A percentile compares a stretch with the other conserved stretches of the same genome.
phyloP scores from a whole-genome alignment of 345 rosid species.

The Lagerstroemia speciosa region DNA sequence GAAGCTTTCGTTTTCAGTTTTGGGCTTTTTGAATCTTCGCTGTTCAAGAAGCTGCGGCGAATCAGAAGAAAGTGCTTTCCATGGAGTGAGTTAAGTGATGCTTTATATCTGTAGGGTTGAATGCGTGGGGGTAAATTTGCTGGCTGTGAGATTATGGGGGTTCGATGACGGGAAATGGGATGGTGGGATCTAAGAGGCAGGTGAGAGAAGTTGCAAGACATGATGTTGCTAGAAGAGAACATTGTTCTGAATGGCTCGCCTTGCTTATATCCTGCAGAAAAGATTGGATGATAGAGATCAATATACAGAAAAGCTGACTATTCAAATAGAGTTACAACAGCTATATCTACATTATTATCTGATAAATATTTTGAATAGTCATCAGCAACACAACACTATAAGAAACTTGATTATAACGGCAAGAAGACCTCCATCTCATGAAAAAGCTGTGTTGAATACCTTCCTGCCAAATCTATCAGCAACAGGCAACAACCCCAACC shows the following conservation, averaged over 20 bases:
- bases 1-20: neutral
- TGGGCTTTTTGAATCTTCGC: neutral
- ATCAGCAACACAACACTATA: neutral
- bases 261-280: neutral
- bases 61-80: neutral
- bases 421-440: neutral
- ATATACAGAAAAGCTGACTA: neutral
- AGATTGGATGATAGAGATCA: neutral
- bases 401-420: neutral
- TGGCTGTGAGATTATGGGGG: neutral
- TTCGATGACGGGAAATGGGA: neutral
- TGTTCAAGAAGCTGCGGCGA: neutral
- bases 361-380: neutral
- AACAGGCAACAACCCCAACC: neutral
- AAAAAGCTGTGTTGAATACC: neutral
- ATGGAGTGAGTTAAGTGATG: neutral
- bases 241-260: neutral
- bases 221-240: conserved; percentile 4
- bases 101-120: neutral
- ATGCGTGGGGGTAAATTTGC: neutral
- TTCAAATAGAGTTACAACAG: neutral
- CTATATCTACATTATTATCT: neutral
- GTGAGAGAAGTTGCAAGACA: conserved; percentile 5
- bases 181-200: neutral
- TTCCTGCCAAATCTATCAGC: neutral